Evolutionary conservation across 495 filamentous ascomycete genomes (phyloP).

Genomic region (Aspergillus cavernicola): DNA sequence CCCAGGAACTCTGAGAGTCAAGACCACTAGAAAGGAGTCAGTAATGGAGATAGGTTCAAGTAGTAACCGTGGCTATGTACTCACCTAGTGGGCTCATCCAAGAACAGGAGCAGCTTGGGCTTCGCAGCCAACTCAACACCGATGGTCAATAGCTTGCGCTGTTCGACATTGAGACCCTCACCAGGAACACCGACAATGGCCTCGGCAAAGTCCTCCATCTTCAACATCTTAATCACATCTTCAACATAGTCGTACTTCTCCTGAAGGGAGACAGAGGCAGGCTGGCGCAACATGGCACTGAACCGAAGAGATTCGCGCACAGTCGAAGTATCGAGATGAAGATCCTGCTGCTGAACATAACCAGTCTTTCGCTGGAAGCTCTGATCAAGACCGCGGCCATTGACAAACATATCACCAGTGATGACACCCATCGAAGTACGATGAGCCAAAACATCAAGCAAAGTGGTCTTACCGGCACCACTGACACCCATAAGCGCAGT

Average conservation of each 20-base stretch:
- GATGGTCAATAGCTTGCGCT: slow-evolving; percentile 83
- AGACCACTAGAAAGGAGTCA: no score
- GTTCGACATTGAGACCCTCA: slow-evolving; percentile 79
- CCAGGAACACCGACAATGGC: slow-evolving; percentile 40
- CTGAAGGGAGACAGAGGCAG: slow-evolving; percentile 59
- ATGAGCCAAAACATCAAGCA: slow-evolving; percentile 57
- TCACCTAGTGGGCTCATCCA: slow-evolving; percentile 87
- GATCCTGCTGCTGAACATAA: slow-evolving; percentile 93
- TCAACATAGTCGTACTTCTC: slow-evolving; percentile 92
- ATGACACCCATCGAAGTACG: slow-evolving; percentile 52
- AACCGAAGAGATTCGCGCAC: slow-evolving; percentile 82
- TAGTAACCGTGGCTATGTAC: no score
- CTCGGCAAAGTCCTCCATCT: slow-evolving; percentile 62
- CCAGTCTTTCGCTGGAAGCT: slow-evolving; percentile 92
- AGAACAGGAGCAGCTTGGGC: slow-evolving; percentile 82
- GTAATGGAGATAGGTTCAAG: no score
- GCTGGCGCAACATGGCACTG: slow-evolving; percentile 80
- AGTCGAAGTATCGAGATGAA: slow-evolving; percentile 80
- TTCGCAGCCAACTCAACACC: slow-evolving; percentile 86
- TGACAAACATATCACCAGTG: slow-evolving; percentile 51
- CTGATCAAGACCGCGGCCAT: slow-evolving; percentile 55
- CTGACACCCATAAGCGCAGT: slow-evolving; percentile 62
- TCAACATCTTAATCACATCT: slow-evolving; percentile 84
- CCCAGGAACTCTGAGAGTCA: slow-evolving; percentile 87
- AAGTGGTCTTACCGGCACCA: slow-evolving; percentile 66